phyloP scores from a whole-genome alignment of 345 rosid genomes.

The Syzygium grande region DNA sequence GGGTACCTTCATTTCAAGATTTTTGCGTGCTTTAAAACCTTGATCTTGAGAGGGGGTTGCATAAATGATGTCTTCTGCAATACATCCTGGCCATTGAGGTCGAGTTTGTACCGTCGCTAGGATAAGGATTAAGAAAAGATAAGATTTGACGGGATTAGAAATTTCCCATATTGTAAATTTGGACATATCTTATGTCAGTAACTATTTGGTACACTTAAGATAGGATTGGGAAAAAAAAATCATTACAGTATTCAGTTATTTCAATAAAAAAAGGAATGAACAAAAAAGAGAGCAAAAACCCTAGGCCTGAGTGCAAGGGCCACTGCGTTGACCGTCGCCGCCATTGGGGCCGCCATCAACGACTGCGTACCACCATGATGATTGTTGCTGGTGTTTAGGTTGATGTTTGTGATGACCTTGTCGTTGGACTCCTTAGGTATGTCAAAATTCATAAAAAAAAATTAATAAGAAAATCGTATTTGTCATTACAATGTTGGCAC shows the following conservation, averaged over 20 bases:
- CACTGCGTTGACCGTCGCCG: rapidly evolving
- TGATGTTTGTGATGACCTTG: too few species aligned
- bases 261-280: not conserved
- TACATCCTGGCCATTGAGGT: not conserved
- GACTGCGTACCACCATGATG: not conserved
- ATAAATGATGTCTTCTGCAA: not conserved
- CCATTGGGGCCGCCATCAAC: rapidly evolving
- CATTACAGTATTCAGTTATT: not conserved
- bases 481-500: too few species aligned
- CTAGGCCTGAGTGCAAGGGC: not conserved
- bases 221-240: not conserved
- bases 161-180: not conserved
- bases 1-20: not conserved
- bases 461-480: too few species aligned
- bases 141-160: not conserved
- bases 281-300: not conserved
- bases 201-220: not conserved
- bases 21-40: not conserved
- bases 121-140: not conserved
- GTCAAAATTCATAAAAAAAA: too few species aligned
- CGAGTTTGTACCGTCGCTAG: not conserved
- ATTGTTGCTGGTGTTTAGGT: not conserved
- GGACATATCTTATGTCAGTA: not conserved
- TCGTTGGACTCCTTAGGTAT: too few species aligned
- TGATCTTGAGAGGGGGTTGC: too few species aligned